Evolutionary conservation across 345 rosid genomes (phyloP).

Genomic region (Gossypium australe): DNA sequence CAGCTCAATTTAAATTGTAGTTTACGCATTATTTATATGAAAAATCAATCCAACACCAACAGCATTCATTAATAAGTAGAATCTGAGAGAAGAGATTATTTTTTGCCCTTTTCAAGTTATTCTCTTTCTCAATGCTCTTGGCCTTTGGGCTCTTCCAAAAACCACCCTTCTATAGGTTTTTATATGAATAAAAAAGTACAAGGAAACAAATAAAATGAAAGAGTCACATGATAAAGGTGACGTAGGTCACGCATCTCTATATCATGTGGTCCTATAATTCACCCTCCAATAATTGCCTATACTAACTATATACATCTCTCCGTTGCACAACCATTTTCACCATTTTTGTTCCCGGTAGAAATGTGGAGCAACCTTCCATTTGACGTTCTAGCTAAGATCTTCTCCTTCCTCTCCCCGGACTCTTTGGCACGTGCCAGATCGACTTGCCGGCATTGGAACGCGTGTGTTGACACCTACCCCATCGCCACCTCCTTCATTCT

Average conservation of each 20-base stretch:
- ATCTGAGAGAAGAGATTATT: too few relatives aligned
- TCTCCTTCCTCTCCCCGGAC: slow-evolving; percentile 46
- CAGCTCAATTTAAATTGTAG: too few relatives aligned
- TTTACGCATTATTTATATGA: too few relatives aligned
- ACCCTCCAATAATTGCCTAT: slow-evolving; percentile 19
- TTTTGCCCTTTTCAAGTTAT: background rate
- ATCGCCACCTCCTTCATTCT: background rate
- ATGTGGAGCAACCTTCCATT: slow-evolving; percentile 55
- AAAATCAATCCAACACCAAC: too few relatives aligned
- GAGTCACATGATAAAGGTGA: slow-evolving; percentile 7
- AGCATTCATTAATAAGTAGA: too few relatives aligned
- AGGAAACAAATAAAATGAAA: background rate
- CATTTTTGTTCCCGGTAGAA: background rate
- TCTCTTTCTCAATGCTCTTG: background rate
- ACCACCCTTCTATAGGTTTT: slow-evolving; percentile 2
- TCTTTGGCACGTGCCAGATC: slow-evolving; percentile 41
- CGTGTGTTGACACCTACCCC: slow-evolving; percentile 25
- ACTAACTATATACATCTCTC: background rate
- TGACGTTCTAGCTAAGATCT: slow-evolving; percentile 37
- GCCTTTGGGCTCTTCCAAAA: slow-evolving; percentile 23
- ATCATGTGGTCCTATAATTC: slow-evolving; percentile 13
- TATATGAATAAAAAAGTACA: background rate
- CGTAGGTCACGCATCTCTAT: slow-evolving; percentile 27
- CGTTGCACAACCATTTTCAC: background rate
- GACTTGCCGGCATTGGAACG: slow-evolving; percentile 39